Evolutionary conservation across 2,329 filamentous ascomycete species (phyloP), one percentile per base, ranked within the genome.

Genomic region (Aureobasidium musti): DNA sequence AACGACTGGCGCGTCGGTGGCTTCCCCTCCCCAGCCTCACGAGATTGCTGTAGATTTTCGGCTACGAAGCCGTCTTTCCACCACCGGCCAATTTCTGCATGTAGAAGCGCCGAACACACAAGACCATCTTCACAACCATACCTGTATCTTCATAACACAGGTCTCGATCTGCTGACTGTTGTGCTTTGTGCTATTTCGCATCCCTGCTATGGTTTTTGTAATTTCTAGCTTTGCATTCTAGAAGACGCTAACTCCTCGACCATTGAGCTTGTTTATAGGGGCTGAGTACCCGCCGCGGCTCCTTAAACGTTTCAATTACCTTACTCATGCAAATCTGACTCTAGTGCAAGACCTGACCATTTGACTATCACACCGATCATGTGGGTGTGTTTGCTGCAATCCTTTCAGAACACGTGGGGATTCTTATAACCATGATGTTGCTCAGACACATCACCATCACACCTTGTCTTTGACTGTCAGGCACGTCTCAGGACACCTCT

Each of bases 251-350:
- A 49, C 17, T 35, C 5, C 33, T 49, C 41, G 41, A 61, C 57
- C 43, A 61, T n/a, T 33, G 41, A 47, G 57, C 30, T 61, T 61
- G 43, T 49, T 61, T 28, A 49, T 47, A 61, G 57, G 41, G 57
- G 57, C 43, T 49, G 17, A 37, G 30, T 35, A 49, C n/a, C 41
- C 41, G 43, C 43, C 13, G 41, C 57, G 57, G 57, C 57, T 61
- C 57, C 57, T 49, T 61, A 37, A 37, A 61, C 57, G 57, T 61
- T 37, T 49, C 28, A 49, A 30, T 26, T 61, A 8, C 19, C 43
- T 47, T 49, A 33, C 26, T 49, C 41, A 19, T 61, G 57, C 57
- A 19, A n/a, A 11, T 49, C 45, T 47, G 30, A 61, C 26, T 28
- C 57, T 49, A 21, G 7, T 11, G 5, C n/a, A n/a, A 45, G 41